phyloP scores from a whole-genome alignment of 768 basidiomycete genomes.

The Boletus subparvulus region DNA sequence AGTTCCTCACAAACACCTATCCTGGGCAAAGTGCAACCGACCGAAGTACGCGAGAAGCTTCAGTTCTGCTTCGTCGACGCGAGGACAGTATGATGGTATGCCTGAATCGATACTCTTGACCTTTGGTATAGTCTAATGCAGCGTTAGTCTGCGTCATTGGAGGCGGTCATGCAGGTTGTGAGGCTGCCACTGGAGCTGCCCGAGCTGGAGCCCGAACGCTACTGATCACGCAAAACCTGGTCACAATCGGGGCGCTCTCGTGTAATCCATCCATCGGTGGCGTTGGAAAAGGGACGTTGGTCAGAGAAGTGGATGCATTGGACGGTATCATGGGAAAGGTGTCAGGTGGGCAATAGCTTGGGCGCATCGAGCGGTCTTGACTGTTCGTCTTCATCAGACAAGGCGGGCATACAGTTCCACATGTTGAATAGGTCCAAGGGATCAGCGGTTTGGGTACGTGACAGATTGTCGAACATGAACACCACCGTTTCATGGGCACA shows the following conservation, averaged over 20 bases:
- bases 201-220: conserved; percentile 79
- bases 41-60: conserved; percentile 1
- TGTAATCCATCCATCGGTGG: conserved; percentile 94
- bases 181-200: conserved; percentile 85
- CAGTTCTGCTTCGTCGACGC: neutral
- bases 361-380: neutral
- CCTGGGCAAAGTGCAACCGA: neutral
- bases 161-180: conserved; percentile 91
- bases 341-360: conserved; percentile 52
- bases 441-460: conserved; percentile 80
- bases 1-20: neutral
- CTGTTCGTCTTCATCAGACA: conserved; percentile 48
- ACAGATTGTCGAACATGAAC: no score
- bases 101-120: neutral
- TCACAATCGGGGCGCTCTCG: conserved; percentile 81
- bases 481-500: neutral
- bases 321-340: conserved; percentile 84
- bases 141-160: conserved; percentile 80
- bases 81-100: conserved; percentile 27
- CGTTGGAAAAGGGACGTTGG: conserved; percentile 87
- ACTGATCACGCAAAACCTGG: conserved; percentile 77
- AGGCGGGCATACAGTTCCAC: conserved; percentile 86
- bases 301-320: conserved; percentile 88
- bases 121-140: conserved; percentile 36
- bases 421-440: conserved; percentile 85